Percentiles rank a stretch among this genome's conserved stretches.
These are phyloP conservation scores for Cercospora janseana DNA, from an alignment of 2,329 filamentous ascomycete genomes.

Conservation along the genomic window DNA sequence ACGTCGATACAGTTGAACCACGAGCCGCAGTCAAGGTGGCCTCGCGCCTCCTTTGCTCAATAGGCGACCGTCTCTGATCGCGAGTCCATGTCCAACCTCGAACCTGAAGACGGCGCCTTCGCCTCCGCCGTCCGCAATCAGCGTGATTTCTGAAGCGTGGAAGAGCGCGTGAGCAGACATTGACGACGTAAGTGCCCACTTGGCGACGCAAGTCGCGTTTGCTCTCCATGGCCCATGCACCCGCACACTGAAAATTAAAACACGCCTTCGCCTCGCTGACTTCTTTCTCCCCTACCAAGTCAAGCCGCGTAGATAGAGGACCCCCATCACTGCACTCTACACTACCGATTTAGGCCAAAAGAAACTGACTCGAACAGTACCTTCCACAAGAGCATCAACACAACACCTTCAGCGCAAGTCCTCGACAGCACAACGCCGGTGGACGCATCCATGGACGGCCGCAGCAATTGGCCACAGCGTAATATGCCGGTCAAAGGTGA, in stretches of 20 bases:
- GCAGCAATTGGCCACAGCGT: slow-evolving; percentile 2
- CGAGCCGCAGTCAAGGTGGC: no score
- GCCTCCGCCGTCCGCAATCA: not conserved
- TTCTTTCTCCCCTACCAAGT: not conserved
- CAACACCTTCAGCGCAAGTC: not conserved
- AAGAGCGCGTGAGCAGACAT: not conserved
- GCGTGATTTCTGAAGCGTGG: not conserved
- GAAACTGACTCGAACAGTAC: not conserved
- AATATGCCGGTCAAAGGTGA: not conserved
- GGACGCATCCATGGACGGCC: not conserved
- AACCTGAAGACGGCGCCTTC: not conserved
- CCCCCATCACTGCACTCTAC: not conserved
- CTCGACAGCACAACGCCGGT: not conserved
- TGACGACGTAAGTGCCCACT: not conserved
- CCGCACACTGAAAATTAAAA: not conserved
- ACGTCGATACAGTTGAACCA: no score
- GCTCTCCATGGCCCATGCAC: not conserved
- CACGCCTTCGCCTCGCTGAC: not conserved
- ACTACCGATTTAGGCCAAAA: not conserved
- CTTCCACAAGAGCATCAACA: not conserved
- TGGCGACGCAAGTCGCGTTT: no score
- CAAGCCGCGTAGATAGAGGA: not conserved
- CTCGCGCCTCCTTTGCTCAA: no score
- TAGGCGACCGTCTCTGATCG: no score
- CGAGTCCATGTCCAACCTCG: no score